Percentiles rank a stretch among this genome's conserved stretches.
Evolutionary conservation across 75 land plant genomes (phyloP).

Genomic region (Adiantum capillusveneris): DNA sequence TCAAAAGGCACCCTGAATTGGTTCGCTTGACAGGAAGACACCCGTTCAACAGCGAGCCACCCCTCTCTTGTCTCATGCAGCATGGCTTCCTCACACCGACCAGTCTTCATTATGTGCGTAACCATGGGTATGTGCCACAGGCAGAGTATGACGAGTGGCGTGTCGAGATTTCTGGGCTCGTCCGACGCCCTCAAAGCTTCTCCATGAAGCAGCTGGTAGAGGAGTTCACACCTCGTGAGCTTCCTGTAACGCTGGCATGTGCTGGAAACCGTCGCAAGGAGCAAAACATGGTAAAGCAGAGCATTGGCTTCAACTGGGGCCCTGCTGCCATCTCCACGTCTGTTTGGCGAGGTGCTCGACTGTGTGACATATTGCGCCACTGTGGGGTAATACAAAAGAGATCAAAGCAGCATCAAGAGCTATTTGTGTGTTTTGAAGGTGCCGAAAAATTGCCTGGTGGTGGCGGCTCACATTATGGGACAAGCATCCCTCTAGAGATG

Average conservation of each 20-base stretch:
- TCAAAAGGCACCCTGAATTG: conserved; percentile 60
- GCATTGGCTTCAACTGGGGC: conserved; percentile 96
- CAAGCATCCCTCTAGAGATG: conserved; percentile 44
- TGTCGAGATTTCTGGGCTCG: conserved; percentile 66
- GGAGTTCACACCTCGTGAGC: conserved; percentile 52
- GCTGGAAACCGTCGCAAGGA: conserved; percentile 96
- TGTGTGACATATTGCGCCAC: conserved; percentile 51
- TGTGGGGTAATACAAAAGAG: conserved; percentile 54
- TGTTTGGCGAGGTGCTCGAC: conserved; percentile 76
- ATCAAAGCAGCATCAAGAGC: conserved; percentile 27
- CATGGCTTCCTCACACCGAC: conserved; percentile 85
- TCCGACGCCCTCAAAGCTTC: conserved; percentile 46
- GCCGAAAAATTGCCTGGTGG: conserved; percentile 85
- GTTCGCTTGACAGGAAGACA: conserved; percentile 91
- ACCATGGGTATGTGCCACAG: conserved; percentile 83
- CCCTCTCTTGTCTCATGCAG: conserved; percentile 62
- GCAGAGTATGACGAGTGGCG: conserved; percentile 28
- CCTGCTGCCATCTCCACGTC: conserved; percentile 77
- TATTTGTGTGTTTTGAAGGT: conserved; percentile 87
- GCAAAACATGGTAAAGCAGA: conserved; percentile 84
- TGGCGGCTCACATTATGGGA: conserved; percentile 64
- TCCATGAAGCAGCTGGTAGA: conserved; percentile 58
- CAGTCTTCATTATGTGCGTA: conserved; percentile 89
- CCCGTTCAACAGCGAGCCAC: conserved; percentile 90
- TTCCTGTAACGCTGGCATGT: conserved; percentile 85